Base-by-base conservation (phyloP, 192 early-diverging fungal genomes). In the Geosiphon pyriformis region DNA sequence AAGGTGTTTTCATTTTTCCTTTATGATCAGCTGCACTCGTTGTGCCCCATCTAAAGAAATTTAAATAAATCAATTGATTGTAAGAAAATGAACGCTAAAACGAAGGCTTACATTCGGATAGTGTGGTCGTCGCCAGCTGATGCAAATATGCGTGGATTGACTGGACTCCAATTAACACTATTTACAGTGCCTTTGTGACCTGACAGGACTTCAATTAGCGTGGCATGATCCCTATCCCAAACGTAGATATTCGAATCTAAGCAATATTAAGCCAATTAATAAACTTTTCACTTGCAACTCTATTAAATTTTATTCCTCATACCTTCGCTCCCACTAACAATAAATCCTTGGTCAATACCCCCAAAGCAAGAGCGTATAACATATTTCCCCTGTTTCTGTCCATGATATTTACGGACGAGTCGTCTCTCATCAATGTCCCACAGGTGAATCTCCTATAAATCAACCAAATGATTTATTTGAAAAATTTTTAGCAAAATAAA, bases 251-350 rank as follows among this genome's bases (percentile, higher is more conserved):
- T 77, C 1, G 73, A 74, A 70, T 93, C 91, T 88, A 65, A 10
- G n/a, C n/a, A n/a, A n/a, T n/a, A n/a, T n/a, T n/a, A n/a, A n/a
- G n/a, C 27, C 22, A 26, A 23, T 15, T 11, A 48, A 79, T 61
- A 17, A 33, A 33, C 31, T 23, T 32, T 32, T 25, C 30, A 52
- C 46, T 15, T 35, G 26, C 18, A n/a, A n/a, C n/a, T n/a, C n/a
- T n/a, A n/a, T n/a, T n/a, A n/a, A n/a, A n/a, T n/a, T n/a, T n/a
- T n/a, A n/a, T n/a, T n/a, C n/a, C n/a, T n/a, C n/a, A n/a, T 68
- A 87, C 88, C 91, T 81, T 96, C 93, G 75, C 94, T 98, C n/a
- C 96, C 96, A 64, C 89, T 89, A 0, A 90, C 69, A 20, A 98
- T 84, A 69, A 96, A 93, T 34, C 84, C 81, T 46, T 95, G 85